These are phyloP conservation scores for Rickenella mellea DNA, from an alignment of 768 basidiomycete species.

Conservation along the genomic window DNA sequence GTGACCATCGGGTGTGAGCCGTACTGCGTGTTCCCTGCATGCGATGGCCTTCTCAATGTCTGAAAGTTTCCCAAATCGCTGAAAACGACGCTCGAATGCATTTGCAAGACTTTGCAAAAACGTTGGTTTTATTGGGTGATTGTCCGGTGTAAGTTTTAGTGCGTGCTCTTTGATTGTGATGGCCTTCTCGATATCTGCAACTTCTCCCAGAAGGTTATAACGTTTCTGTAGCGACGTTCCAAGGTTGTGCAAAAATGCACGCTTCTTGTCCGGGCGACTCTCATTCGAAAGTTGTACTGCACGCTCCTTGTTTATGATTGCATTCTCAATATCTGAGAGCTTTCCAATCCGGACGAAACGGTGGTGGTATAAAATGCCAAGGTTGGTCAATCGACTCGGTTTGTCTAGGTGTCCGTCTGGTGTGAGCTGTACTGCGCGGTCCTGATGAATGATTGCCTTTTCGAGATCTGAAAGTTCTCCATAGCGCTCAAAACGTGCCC, in stretches of 20 bases:
- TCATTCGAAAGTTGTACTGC: neutral
- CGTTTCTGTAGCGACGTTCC: neutral
- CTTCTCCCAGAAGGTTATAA: neutral
- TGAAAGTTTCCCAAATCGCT: neutral
- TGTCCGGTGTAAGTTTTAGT: neutral
- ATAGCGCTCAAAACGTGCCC: slow-evolving; percentile 3
- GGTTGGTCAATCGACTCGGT: slow-evolving; percentile 1
- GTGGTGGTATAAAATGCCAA: neutral
- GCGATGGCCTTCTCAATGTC: slow-evolving; percentile 1
- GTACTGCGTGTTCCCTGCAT: neutral
- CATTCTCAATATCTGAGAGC: slow-evolving; percentile 4
- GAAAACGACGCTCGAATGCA: neutral
- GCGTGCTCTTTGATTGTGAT: neutral
- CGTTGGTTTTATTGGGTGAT: neutral
- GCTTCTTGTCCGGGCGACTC: neutral
- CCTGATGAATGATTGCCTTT: slow-evolving; percentile 2
- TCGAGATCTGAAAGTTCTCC: slow-evolving; percentile 7
- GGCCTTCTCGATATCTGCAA: neutral
- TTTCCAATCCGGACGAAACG: slow-evolving; percentile 5
- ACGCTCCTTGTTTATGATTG: neutral
- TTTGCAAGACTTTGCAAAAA: neutral
- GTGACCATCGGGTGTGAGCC: neutral
- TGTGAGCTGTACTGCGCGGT: slow-evolving; percentile 6
- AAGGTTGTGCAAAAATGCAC: neutral
- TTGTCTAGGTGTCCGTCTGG: neutral